Conservation (phyloP, 139 green algal genomes). For the Chlamydomonas incerta region DNA sequence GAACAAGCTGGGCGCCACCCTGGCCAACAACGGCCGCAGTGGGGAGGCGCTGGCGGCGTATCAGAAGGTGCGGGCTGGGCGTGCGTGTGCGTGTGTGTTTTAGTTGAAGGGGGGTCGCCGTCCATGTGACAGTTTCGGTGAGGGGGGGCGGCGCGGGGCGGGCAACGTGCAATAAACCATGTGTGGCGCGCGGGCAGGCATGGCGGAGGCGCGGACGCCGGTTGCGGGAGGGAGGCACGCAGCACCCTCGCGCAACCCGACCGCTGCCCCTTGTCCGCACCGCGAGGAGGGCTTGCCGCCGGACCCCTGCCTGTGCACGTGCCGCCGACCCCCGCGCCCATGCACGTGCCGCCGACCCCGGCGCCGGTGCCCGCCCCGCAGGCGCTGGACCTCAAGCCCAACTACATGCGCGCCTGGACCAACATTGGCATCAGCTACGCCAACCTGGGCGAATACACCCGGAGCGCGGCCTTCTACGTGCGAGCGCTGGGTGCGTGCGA, state of each 20-base stretch:
- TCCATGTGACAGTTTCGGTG: too few species aligned
- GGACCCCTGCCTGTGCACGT: background rate
- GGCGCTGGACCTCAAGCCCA: slow-evolving; percentile 97
- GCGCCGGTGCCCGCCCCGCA: background rate
- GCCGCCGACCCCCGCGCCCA: background rate
- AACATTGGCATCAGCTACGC: slow-evolving; percentile 98
- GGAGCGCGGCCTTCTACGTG: slow-evolving; percentile 89
- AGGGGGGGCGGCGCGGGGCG: too few species aligned
- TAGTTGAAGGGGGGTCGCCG: too few species aligned
- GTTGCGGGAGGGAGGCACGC: too few species aligned
- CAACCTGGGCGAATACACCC: slow-evolving; percentile 89
- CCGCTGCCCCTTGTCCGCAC: too few species aligned
- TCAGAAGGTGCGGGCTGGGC: slow-evolving; percentile 57
- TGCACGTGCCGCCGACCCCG: background rate
- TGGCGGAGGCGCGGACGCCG: too few species aligned
- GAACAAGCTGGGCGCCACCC: slow-evolving; percentile 97
- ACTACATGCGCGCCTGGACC: slow-evolving; percentile 99
- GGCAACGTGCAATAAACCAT: too few species aligned
- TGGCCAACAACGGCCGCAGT: slow-evolving; percentile 89
- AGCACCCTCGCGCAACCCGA: too few species aligned
- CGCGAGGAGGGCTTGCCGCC: background rate
- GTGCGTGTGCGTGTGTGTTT: too few species aligned
- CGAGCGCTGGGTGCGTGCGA: slow-evolving; percentile 71
- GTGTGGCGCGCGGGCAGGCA: too few species aligned
- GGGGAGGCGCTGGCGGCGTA: slow-evolving; percentile 89